Conservation (phyloP, 1,139 yeast species). For the Sugiyamaella paludigena region DNA sequence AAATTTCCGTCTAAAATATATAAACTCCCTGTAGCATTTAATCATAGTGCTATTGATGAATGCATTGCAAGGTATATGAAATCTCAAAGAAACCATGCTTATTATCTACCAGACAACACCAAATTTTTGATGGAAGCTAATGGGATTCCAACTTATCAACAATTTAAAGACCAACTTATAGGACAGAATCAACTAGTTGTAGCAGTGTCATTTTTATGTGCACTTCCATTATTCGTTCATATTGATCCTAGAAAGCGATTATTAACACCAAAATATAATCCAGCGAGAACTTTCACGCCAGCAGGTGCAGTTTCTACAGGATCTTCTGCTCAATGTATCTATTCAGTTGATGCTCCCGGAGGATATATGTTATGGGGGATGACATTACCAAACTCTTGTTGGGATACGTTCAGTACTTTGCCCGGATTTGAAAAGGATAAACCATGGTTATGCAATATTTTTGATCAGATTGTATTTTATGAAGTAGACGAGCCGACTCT, state of each 20-base stretch:
- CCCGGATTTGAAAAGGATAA: slow-evolving; percentile 47
- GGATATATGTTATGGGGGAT: slow-evolving; percentile 95
- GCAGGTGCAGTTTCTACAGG: slow-evolving; percentile 96
- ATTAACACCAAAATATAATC: slow-evolving; percentile 88
- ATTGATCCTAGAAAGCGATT: slow-evolving; percentile 86
- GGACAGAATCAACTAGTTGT: slow-evolving; percentile 94
- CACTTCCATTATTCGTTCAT: slow-evolving; percentile 62
- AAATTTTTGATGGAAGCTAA: slow-evolving; percentile 88
- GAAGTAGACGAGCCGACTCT: slow-evolving; percentile 82
- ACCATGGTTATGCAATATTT: slow-evolving; percentile 88
- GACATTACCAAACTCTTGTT: slow-evolving; percentile 72
- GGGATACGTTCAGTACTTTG: slow-evolving; percentile 87
- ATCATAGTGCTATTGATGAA: slow-evolving; percentile 77
- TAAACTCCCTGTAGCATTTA: slow-evolving; percentile 91
- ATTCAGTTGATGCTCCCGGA: slow-evolving; percentile 97
- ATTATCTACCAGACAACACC: slow-evolving; percentile 95
- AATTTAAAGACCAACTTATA: slow-evolving; percentile 72
- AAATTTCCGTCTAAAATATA: slow-evolving; percentile 74
- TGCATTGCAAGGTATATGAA: slow-evolving; percentile 88
- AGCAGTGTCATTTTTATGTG: slow-evolving; percentile 85
- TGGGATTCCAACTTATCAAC: slow-evolving; percentile 62
- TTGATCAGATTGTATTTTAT: slow-evolving; percentile 89
- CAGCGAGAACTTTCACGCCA: slow-evolving; percentile 91
- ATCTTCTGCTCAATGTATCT: slow-evolving; percentile 96
- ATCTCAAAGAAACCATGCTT: slow-evolving; percentile 86